Evolutionary conservation across 148 eudicot species (phyloP).

Genomic region (Rhododendron williamsianum): DNA sequence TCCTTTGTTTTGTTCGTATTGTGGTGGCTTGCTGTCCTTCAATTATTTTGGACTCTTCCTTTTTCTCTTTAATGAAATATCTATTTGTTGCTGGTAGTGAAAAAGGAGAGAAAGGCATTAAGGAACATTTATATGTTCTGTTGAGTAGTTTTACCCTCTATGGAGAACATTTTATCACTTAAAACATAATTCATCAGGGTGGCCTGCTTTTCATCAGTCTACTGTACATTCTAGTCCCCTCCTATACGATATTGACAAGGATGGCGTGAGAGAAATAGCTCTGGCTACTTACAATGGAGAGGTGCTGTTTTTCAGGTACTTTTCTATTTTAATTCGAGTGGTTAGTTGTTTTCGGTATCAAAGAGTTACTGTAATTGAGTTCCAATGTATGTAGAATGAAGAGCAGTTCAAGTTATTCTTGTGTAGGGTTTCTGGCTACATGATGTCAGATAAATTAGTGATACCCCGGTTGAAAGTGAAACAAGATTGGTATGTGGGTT

Average conservation of each 20-base stretch:
- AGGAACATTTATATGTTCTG: neutral
- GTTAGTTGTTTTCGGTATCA: neutral
- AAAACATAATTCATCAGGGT: conserved; percentile 44
- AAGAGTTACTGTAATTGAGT: neutral
- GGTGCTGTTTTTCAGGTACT: conserved; percentile 90
- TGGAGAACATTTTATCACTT: conserved; percentile 12
- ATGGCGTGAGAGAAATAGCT: conserved; percentile 93
- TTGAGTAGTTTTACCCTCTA: neutral
- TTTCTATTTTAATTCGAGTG: neutral
- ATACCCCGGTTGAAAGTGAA: conserved; percentile 77
- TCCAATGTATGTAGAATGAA: neutral
- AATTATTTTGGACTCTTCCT: neutral
- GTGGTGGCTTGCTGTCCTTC: neutral
- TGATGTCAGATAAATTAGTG: conserved; percentile 93
- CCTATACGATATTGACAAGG: conserved; percentile 94
- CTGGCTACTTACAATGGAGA: conserved; percentile 96
- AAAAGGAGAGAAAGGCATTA: neutral
- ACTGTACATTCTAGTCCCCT: conserved; percentile 97
- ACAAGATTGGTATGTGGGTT: conserved; percentile 84
- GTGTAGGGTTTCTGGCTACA: conserved; percentile 83
- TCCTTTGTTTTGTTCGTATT: neutral
- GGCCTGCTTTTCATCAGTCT: conserved; percentile 99
- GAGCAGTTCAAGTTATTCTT: conserved; percentile 6
- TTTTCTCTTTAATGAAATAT: neutral
- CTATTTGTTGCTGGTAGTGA: neutral